Evolutionary conservation across 352 stramenopile species (phyloP), one percentile per base, ranked within the genome.

Genomic region (Albugo candida): DNA sequence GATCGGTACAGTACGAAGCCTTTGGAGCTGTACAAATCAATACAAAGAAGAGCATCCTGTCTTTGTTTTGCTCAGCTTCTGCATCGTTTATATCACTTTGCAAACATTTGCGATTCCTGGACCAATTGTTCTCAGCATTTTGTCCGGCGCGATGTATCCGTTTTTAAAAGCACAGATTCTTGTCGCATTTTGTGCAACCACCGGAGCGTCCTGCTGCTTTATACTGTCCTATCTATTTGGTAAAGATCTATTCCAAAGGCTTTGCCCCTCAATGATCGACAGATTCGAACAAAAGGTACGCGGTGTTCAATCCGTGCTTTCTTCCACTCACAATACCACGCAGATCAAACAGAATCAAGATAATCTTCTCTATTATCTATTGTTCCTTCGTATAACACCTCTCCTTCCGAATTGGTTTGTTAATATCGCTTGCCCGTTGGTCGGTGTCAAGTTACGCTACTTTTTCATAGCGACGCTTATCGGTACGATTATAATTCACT

Each of bases 371-470:
- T 93, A 87, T 60, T 93, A 93, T 55, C 49, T 93, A 52, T 58
- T 93, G n/a, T 93, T 93, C 52, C 61, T 93, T 37, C 67, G 80
- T 17, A 82, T 93, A 53, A 93, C 80, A 19, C 80, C 80, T 18
- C 46, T 93, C 36, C 52, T 93, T 47, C 80, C 80, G 13, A 93
- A 93, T 60, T 93, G 80, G 80, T 91, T 91, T 45, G 76, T 93
- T 50, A 93, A 93, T 52, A 83, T 93, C 36, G 77, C 77, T 20
- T 87, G 71, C 34, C 80, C 80, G 34, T 61, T 93, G 0, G 80
- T 93, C 0, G 76, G 70, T 38, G 76, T 93, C 38, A 64, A 72
- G 42, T 85, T 89, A 59, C 75, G 76, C 51, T 78, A 84, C 41
- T 93, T 93, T 45, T 83, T 85, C 55, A 47, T 83, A 34, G 80